Base-by-base conservation (phyloP, 1,284 basidiomycete genomes). In the Cutaneotrichosporon sp. region DNA sequence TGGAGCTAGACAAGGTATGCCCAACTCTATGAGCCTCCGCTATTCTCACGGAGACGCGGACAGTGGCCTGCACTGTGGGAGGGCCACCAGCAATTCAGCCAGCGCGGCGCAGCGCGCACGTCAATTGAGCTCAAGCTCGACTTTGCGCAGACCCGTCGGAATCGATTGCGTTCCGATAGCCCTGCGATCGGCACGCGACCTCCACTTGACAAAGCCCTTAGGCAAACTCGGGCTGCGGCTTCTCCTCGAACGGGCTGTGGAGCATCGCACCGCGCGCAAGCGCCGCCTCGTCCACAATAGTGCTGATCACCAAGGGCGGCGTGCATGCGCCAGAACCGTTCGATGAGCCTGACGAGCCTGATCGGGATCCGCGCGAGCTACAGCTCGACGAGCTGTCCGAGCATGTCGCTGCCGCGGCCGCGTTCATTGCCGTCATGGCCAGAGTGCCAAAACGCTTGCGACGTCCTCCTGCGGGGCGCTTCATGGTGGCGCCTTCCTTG, bases 241-340 rank as follows among this genome's bases (percentile, higher is more conserved):
- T 67, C 54, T 71, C 69, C 50, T 69, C 68, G 47, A 72, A 72
- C 1, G 69, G 69, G 55, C 68, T 70, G 10, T 63, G 46, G 21
- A 70, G 51, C 21, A 50, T 61, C 10, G 50, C 56, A 4, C 22
- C 46, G 3, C 40, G 45, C 26, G 10, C 49, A 21, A 46, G 10
- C 4, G 41, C 40, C 22, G 44, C 37, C 17, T 45, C 45, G 30
- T 49, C 38, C 21, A 55, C 49, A 34, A 50, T 43, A 17, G 39
- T 8, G 30, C 47, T 46, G 36, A 52, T 42, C 21, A 58, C 21
- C 8, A 43, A 49, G 22, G 50, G 54, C 10, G 45, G 46, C 13
- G 38, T 41, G 21, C 21, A 12, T n/a, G 38, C 33, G 3, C 43
- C 43, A 8, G 15, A n/a, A 13, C 33, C 15, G n/a, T 17, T n/a